These are phyloP conservation scores for Ajuga reptans DNA, from an alignment of 305 asterid genomes.

Conservation along the genomic window DNA sequence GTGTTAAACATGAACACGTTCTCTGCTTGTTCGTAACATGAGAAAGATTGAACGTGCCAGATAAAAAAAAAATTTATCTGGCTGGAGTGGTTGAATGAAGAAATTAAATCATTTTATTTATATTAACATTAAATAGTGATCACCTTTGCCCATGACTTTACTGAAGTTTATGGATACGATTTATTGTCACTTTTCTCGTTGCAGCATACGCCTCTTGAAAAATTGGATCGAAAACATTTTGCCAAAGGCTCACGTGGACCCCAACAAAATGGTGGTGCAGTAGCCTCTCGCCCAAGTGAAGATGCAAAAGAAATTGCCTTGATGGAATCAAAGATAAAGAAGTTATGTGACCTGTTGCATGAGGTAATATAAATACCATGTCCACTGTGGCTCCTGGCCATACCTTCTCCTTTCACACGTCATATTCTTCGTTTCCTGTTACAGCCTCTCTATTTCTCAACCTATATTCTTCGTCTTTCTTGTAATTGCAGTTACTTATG, in stretches of 20 bases:
- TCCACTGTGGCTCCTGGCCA: neutral
- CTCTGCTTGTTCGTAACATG: neutral
- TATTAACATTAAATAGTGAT: neutral
- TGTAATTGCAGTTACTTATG: slow-evolving; percentile 13
- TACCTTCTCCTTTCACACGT: neutral
- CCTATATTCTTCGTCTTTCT: neutral
- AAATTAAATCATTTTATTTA: neutral
- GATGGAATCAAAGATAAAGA: slow-evolving; percentile 72
- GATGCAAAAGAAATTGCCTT: slow-evolving; percentile 76
- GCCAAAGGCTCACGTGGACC: slow-evolving; percentile 54
- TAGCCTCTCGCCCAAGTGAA: slow-evolving; percentile 35
- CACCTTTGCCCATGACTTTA: neutral
- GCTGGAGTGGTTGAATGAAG: neutral
- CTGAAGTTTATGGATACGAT: neutral
- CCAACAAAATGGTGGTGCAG: slow-evolving; percentile 45
- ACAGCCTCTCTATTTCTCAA: neutral
- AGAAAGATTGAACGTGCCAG: neutral
- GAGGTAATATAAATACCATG: slow-evolving; percentile 42
- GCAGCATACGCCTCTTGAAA: slow-evolving; percentile 79
- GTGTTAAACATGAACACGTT: neutral
- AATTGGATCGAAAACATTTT: slow-evolving; percentile 76
- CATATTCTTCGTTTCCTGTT: neutral
- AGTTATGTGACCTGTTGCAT: slow-evolving; percentile 65
- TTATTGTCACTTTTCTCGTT: slow-evolving; percentile 21
- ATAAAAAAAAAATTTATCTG: neutral